Evolutionary conservation across 768 basidiomycete species (phyloP), one percentile per base, ranked within the genome.

Genomic region (Pleurotus ostreatus): DNA sequence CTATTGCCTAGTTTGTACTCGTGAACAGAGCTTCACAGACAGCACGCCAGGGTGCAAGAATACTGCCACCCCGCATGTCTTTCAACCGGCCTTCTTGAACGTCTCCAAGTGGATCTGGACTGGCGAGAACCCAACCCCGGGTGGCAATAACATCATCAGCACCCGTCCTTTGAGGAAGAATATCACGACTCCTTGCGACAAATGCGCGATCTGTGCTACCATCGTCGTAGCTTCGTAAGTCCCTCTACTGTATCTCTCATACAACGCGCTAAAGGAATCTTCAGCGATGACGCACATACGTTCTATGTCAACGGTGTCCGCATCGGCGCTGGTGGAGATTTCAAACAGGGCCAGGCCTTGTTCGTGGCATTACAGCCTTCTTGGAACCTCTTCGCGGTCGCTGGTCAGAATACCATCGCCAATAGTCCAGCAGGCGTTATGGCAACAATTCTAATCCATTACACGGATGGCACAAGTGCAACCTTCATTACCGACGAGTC

Each of bases 401-500:
- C 25, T 23, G 52, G 39, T 6, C 16, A 15, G 18, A 54, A 54
- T 34, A 34, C 9, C 11, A 11, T 34, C n/a, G 12, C 38, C 7
- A 40, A 18, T 6, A 23, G 38, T 23, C 38, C 37, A 5, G 52
- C 52, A 5, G 52, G 38, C 13, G n/a, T 54, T 1, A 41, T 41
- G 15, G 52, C 52, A 5, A 43, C 52, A 5, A 54, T 44, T 2
- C 23, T 16, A 5, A 25, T 54, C 11, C 39, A 54, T 13, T 54
- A 54, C 16, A 9, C 39, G 3, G 52, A 54, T 26, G 52, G 52
- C 7, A 41, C 22, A 5, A n/a, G 15, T n/a, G 52, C 39, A 2
- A 54, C 40, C 11, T 41, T 43, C 11, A 45, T 54, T 15, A 54
- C 52, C 4, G 52, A 54, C 16, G 26, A 54, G 18, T 16, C 52